Base-by-base conservation (phyloP, 805 yeast species). In the Saturnispora galanensis region DNA sequence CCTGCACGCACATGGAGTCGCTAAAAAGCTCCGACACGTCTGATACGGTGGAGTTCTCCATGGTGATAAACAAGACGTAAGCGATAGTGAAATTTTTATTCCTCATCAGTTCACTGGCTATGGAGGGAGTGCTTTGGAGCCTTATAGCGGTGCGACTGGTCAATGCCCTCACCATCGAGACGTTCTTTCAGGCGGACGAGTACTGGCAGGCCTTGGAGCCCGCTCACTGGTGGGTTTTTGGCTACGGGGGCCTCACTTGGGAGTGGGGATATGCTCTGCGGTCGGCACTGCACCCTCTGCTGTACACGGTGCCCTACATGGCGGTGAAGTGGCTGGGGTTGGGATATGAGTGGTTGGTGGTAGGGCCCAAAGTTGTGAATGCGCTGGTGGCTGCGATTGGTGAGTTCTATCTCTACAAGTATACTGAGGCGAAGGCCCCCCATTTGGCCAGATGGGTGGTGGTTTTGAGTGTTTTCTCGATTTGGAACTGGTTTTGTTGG, bases 181-280 rank as follows among this genome's bases (percentile, higher is more conserved):
- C 97, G 0, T 93, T 78, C 58, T 93, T 93, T 64, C 99, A 93
- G 60, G 90, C 98, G 0, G 99, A 93, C 61, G 99, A 93, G 62
- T 93, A 72, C 63, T 93, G 81, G 79, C 99, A 93, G 63, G 70
- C 89, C 0, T 65, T 93, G 42, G 98, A 93, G 56, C 96, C 96
- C 0, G 98, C 97, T 0, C 96, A 88, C 60, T 46, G 56, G 4
- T 65, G 71, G 32, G 81, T 82, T 0, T 87, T 70, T 59, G 89
- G 93, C 2, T 81, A 80, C 50, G 98, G 98, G 0, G 76, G 77
- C 53, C 58, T 78, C 32, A 87, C 97, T 0, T 93, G 99, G 99
- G 99, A 93, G 63, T 93, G 98, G 98, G 59, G 64, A 18, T 67
- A 70, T 39, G 81, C 79, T 0, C 63, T 93, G 4, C 64, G 99